Evolutionary conservation across 345 rosid species (phyloP), one percentile per base, ranked within the genome.

Genomic region (Eucalyptus dawsonii): DNA sequence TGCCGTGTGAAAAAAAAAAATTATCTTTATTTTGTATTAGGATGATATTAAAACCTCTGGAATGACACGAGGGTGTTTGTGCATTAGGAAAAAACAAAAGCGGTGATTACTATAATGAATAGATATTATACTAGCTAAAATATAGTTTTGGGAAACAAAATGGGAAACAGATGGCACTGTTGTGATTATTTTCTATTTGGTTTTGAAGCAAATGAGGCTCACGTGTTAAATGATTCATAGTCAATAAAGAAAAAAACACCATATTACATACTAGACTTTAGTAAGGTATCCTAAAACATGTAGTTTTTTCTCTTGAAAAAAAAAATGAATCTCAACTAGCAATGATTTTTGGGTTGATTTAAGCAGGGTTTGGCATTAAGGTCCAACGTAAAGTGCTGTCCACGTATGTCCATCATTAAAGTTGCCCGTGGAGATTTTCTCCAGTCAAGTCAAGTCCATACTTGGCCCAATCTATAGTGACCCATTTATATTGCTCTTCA

Each of bases 101-200:
- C 12, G 1, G 6, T 31, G 80, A 6, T 31, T 5, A 16, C 42
- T 4, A 67, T 16, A 34, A 67, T 31, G 19, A 31, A 67, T 67
- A 67, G 12, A 67, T 16, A 8, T 31, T 15, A 8, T 34, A 17
- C 17, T 29, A 62, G 69, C 34, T 27, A 29, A 29, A 29, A 14
- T 29, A 29, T 27, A 29, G 34, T 62, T 62, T 27, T 27, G 34
- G 65, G 25, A 58, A 25, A 58, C 13, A 58, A 11, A 25, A 25
- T 25, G 65, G 34, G 31, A 62, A 62, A 27, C 2, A 1, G 0
- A 29, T 62, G 34, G 8, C 8, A 0, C 16, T 14, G 2, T 60
- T 25, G 40, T 6, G 10, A 1, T 5, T 16, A 9, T 69, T 34
- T 69, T 17, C 14, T 31, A 67, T 16, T 67, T 31, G 22, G 12